phyloP scores from a whole-genome alignment of 371 early-diverging fungal species.

The Paraphysoderma sedebokerense region DNA sequence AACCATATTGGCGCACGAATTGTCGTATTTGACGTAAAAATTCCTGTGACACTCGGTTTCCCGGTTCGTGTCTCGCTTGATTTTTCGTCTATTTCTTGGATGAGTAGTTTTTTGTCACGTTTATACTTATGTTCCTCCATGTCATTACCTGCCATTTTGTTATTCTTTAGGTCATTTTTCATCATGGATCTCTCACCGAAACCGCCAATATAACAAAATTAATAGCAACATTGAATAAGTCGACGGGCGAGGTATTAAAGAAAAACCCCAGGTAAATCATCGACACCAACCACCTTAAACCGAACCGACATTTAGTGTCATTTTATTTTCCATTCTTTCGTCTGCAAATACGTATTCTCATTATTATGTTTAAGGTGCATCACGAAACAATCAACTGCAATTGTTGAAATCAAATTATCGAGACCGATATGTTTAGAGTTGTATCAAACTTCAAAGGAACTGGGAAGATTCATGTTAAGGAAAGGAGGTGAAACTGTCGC shows the following conservation, averaged over 20 bases:
- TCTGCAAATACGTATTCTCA: neutral
- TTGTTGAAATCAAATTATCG: slow-evolving; percentile 55
- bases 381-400: slow-evolving; percentile 59
- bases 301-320: neutral
- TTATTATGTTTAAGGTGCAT: slow-evolving; percentile 27
- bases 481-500: slow-evolving; percentile 74
- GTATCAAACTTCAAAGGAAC: slow-evolving; percentile 61
- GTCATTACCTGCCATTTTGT: neutral
- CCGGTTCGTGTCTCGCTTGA: slow-evolving; percentile 41
- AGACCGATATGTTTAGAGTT: slow-evolving; percentile 68
- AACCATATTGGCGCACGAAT: slow-evolving; percentile 63
- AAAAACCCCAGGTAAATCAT: slow-evolving; percentile 49
- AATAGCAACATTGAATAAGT: slow-evolving; percentile 49
- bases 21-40: slow-evolving; percentile 73
- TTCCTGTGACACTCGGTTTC: slow-evolving; percentile 82
- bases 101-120: neutral
- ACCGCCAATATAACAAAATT: slow-evolving; percentile 52
- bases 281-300: neutral
- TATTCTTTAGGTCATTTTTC: slow-evolving; percentile 38
- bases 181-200: slow-evolving; percentile 61
- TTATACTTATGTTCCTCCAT: neutral
- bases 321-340: neutral
- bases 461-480: slow-evolving; percentile 78
- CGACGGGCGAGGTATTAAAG: slow-evolving; percentile 62
- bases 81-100: neutral